Evolutionary conservation across 208 protist species (phyloP).

Genomic region (Leishmania tropica): DNA sequence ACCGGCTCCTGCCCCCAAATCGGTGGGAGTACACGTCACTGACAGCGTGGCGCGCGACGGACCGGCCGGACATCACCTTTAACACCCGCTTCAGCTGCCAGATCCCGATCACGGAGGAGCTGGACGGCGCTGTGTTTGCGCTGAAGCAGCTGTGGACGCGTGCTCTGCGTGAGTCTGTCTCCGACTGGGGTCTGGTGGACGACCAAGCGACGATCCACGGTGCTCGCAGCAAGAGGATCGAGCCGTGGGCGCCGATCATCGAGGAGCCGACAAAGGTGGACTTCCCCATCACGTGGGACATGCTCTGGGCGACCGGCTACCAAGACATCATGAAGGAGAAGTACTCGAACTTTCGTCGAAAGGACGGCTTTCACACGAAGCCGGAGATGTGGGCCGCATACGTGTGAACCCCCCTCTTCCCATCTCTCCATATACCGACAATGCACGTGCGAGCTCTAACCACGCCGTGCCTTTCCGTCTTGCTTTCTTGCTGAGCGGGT

Average conservation of each 20-base stretch:
- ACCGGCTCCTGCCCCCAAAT: constrained; percentile 81
- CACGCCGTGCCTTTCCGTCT: background rate
- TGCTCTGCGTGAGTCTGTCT: constrained; percentile 75
- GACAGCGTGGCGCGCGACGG: constrained; percentile 68
- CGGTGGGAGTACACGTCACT: constrained; percentile 92
- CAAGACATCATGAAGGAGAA: constrained; percentile 88
- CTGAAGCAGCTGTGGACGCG: constrained; percentile 89
- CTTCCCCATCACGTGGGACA: constrained; percentile 89
- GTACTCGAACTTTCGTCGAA: constrained; percentile 80
- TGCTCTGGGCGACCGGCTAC: constrained; percentile 89
- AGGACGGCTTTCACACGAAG: constrained; percentile 88
- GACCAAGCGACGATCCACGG: constrained; percentile 67
- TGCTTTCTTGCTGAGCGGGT: background rate
- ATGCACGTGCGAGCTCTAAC: background rate
- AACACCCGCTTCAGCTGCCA: constrained; percentile 93
- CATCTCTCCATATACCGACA: background rate
- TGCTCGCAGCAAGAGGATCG: constrained; percentile 81
- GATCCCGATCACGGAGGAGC: constrained; percentile 82
- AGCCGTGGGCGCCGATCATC: constrained; percentile 89
- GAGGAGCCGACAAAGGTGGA: constrained; percentile 88
- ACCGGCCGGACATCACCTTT: constrained; percentile 85
- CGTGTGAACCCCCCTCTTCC: constrained; percentile 33
- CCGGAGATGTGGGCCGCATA: constrained; percentile 85
- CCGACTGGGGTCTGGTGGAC: constrained; percentile 81
- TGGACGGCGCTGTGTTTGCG: constrained; percentile 87